Evolutionary conservation across 2,329 filamentous ascomycete species (phyloP), one percentile per base, ranked within the genome.

Genomic region (Helotiales sp.): DNA sequence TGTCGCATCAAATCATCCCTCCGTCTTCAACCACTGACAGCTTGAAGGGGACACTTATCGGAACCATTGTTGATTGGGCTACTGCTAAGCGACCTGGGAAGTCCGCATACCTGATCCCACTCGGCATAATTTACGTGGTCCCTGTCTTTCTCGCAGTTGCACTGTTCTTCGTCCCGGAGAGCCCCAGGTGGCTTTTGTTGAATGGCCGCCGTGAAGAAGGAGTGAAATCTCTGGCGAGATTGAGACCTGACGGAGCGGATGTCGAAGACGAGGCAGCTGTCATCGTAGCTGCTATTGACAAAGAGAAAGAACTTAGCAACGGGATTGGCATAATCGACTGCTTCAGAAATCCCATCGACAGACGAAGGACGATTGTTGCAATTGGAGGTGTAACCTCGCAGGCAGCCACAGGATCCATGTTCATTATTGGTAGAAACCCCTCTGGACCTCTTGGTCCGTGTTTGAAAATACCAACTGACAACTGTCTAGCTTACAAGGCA

Each of bases 121-220:
- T 75, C 1, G 72, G 71, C 7, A 69, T 75, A 28, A 71, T 75
- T 47, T 75, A 74, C 63, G 69, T 75, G n/a, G 67, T 75, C 3
- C 74, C 74, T 13, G 63, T 37, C 1, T 49, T 87, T 40, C 82
- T 89, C 49, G 82, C 87, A 68, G 61, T 83, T 49, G 86, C 84
- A 55, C 83, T 90, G 78, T 82, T 83, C 34, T 86, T 88, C 76
- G 83, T 88, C 60, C 87, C 87, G 10, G 84, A 87, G 65, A 87
- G 85, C 0, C 87, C 86, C 2, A 81, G 87, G 72, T 82, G 80
- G 79, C 72, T 82, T 67, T 60, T 75, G 7, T 66, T 67, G 8
- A 64, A 73, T 10, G 65, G 66, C 26, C 61, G 70, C 47, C 59
- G 64, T 20, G 72, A 76, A 37, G 67, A 75, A 49, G 75, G 74